Evolutionary conservation across 2,329 filamentous ascomycete genomes (phyloP).

Genomic region (Aspergillus texensis): DNA sequence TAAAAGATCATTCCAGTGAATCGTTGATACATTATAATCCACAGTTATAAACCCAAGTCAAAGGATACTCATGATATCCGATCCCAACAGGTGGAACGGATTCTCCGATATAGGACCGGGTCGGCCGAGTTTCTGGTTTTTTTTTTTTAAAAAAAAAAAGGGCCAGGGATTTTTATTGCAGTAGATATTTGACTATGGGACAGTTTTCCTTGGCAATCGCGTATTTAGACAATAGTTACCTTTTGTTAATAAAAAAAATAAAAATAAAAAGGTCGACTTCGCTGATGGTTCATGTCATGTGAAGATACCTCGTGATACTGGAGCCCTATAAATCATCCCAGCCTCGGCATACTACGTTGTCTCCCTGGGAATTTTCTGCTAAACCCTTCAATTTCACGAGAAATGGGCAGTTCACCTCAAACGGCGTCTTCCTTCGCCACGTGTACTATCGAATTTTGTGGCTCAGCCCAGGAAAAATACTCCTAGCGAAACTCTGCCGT

Average conservation of each 20-base stretch:
- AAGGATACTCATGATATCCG: no score
- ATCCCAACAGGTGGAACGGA: not conserved
- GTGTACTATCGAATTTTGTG: not conserved
- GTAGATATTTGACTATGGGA: no score
- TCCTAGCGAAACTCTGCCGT: not conserved
- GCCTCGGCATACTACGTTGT: not conserved
- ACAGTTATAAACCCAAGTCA: no score
- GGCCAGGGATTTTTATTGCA: no score
- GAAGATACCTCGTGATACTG: not conserved
- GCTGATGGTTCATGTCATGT: not conserved
- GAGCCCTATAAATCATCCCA: not conserved
- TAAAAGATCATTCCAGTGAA: no score
- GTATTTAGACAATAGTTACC: not conserved
- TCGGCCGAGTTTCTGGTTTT: not conserved
- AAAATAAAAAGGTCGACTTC: not conserved
- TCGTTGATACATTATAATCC: no score
- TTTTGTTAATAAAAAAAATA: not conserved
- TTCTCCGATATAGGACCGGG: not conserved
- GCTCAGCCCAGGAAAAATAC: not conserved
- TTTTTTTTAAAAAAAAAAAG: no score
- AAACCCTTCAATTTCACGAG: not conserved
- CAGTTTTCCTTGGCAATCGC: no score
- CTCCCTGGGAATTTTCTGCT: not conserved
- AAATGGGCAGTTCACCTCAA: not conserved
- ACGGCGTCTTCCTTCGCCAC: not conserved